Percentiles rank a stretch among this genome's conserved stretches.
Evolutionary conservation across 192 early-diverging fungal species (phyloP).

Genomic region (Pecoramyces ruminantium): DNA sequence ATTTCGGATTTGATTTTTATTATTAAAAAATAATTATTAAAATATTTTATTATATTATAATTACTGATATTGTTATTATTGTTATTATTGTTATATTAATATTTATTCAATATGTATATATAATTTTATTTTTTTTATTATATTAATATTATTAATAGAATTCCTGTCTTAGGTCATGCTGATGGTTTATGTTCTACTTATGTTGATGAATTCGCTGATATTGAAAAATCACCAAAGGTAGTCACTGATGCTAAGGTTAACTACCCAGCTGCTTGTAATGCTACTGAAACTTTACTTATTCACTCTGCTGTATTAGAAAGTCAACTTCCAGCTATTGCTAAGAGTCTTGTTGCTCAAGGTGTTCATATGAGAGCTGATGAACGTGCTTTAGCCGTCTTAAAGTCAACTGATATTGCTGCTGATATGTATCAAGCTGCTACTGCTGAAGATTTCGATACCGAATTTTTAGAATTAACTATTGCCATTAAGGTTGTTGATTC

Average conservation of each 20-base stretch:
- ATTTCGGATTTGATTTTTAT: too few relatives aligned
- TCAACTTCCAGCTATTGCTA: constrained; percentile 26
- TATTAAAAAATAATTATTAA: too few relatives aligned
- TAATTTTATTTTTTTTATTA: too few relatives aligned
- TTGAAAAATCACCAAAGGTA: constrained; percentile 54
- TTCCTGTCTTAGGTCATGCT: constrained; percentile 98
- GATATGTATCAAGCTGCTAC: constrained; percentile 12
- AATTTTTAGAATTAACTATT: constrained; percentile 75
- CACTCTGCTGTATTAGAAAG: constrained; percentile 27
- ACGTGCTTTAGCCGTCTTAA: constrained; percentile 15
- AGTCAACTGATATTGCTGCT: constrained; percentile 5
- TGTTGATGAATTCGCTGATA: constrained; percentile 66
- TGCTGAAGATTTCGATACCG: constrained; percentile 65
- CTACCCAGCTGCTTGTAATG: constrained; percentile 93
- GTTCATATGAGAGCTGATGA: constrained; percentile 46
- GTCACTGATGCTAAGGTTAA: constrained; percentile 83
- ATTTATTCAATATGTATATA: too few relatives aligned
- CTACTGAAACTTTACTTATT: constrained; percentile 83
- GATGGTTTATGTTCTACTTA: constrained; percentile 92
- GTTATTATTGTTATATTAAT: too few relatives aligned
- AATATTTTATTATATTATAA: too few relatives aligned
- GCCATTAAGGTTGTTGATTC: constrained; percentile 62
- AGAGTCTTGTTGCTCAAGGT: constrained; percentile 32
- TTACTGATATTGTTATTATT: too few relatives aligned
- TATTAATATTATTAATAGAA: too few relatives aligned